Base-by-base conservation (phyloP, 2,329 filamentous ascomycete species). In the Pseudogymnoascus sp. region DNA sequence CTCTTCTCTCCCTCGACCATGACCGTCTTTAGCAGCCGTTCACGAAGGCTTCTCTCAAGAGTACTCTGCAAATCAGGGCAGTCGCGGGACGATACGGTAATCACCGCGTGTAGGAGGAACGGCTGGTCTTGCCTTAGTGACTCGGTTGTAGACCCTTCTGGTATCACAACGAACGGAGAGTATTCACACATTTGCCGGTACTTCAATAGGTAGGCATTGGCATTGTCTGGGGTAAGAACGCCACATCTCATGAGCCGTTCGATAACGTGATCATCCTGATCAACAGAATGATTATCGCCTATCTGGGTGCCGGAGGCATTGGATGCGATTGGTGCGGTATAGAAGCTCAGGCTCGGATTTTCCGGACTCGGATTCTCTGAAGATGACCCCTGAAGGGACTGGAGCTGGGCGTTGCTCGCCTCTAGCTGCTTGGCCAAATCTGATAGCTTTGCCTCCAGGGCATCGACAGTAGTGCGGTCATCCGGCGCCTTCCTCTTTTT, bases 111-210 rank as follows among this genome's bases (percentile, higher is more conserved):
- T n/a, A 61, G 62, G 2, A 67, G 41, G n/a, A 66, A 64, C 6
- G 67, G 67, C 5, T 60, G 47, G 18, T 64, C 57, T 28, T 57
- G 28, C 9, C 61, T 61, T 25, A 69, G 58, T 3, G 61, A 25
- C 35, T 60, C 37, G 1, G 60, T 62, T 11, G 59, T 39, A 1
- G 60, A 9, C 11, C 38, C 59, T 20, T 65, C 20, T 3, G 63
- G 41, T 6, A 68, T 61, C n/a, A 50, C 58, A 8, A 67, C 62
- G 60, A 69, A 69, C 4, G 67, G 66, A 47, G 66, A 69, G 16
- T 60, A 63, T 11, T 57, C 60, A 18, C 35, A 58, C 60, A 67
- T 67, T 33, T 35, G 16, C 28, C 28, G 47, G 47, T 54, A 54
- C 28, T 54, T 54, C 3, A 54, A 7, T 20, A 54, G 2, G 47